Evolutionary conservation across 352 stramenopile species (phyloP).

Genomic region (Phytophthora litchii): DNA sequence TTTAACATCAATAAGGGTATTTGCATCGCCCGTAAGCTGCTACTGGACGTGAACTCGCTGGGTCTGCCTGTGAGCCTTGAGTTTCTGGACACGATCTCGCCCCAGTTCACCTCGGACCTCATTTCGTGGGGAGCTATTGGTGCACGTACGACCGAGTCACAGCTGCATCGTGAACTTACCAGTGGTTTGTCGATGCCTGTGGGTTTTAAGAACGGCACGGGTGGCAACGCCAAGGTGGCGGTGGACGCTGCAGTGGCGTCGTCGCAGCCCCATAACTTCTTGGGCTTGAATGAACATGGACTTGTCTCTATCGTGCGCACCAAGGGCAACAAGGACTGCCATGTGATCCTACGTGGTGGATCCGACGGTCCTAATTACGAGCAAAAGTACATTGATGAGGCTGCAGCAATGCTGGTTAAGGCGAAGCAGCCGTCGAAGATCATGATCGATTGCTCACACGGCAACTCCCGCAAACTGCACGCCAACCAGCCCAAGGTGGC

Average conservation of each 20-base stretch:
- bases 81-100: slow-evolving; percentile 86
- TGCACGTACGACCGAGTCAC: slow-evolving; percentile 82
- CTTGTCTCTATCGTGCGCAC: slow-evolving; percentile 85
- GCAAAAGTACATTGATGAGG: slow-evolving; percentile 71
- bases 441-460: slow-evolving; percentile 91
- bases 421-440: slow-evolving; percentile 73
- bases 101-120: slow-evolving; percentile 79
- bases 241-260: slow-evolving; percentile 75
- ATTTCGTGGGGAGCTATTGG: slow-evolving; percentile 87
- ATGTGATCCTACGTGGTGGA: slow-evolving; percentile 84
- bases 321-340: slow-evolving; percentile 85
- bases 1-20: slow-evolving; percentile 92
- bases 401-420: slow-evolving; percentile 64
- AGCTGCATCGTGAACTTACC: slow-evolving; percentile 83
- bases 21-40: slow-evolving; percentile 78
- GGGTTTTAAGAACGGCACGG: slow-evolving; percentile 88
- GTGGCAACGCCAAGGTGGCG: slow-evolving; percentile 80
- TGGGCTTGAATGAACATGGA: slow-evolving; percentile 83
- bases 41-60: slow-evolving; percentile 83
- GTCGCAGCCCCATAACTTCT: slow-evolving; percentile 81
- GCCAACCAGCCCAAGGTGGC: slow-evolving; percentile 84
- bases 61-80: slow-evolving; percentile 79
- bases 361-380: slow-evolving; percentile 84
- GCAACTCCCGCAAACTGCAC: slow-evolving; percentile 87
- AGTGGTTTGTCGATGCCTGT: slow-evolving; percentile 85